Evolutionary conservation across 345 rosid genomes (phyloP).

Genomic region (Eucalyptus tenuipes): DNA sequence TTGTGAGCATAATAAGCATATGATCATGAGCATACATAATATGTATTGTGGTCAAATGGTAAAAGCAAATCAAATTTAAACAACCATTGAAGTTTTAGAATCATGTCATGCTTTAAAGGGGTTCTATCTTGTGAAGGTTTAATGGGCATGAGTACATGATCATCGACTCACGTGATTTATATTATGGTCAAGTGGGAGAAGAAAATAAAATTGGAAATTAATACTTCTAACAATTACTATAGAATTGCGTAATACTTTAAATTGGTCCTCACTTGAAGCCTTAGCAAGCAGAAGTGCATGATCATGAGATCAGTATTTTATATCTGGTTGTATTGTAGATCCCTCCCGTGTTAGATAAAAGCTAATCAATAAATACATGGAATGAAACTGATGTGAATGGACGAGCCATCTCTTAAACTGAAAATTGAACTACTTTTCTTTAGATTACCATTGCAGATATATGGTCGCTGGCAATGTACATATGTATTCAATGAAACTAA

Average conservation of each 20-base stretch:
- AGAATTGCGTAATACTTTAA: neutral
- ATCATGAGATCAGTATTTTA: neutral
- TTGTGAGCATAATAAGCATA: neutral
- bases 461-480: neutral
- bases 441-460: neutral
- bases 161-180: neutral
- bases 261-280: neutral
- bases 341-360: neutral
- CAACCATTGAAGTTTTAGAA: neutral
- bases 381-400: neutral
- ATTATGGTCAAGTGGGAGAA: neutral
- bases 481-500: neutral
- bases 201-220: neutral
- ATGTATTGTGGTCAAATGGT: neutral
- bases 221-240: neutral
- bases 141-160: neutral
- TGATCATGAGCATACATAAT: neutral
- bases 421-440: neutral
- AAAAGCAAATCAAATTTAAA: neutral
- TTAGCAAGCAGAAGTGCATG: neutral
- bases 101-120: neutral
- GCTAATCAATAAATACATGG: neutral
- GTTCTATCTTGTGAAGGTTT: neutral
- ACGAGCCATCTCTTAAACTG: neutral
- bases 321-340: neutral